Evolutionary conservation across 2,329 filamentous ascomycete genomes (phyloP).

Genomic region (Sporothrix globosa): DNA sequence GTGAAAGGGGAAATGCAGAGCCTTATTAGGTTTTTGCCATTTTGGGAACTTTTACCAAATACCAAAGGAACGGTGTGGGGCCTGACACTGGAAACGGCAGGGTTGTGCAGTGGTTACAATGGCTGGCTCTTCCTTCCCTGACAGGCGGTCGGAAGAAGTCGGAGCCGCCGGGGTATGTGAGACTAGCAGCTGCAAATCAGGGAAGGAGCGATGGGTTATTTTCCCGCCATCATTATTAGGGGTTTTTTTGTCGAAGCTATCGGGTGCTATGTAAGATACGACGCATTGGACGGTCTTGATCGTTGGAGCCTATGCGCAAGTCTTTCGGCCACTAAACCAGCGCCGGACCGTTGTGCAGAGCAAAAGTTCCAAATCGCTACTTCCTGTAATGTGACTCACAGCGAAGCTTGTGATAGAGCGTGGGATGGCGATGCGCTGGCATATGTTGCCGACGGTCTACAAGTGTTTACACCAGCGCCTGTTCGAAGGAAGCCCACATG

Average conservation of each 20-base stretch:
- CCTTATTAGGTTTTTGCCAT: not conserved
- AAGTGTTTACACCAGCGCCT: slow-evolving; percentile 10
- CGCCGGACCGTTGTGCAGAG: not conserved
- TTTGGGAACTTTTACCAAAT: slow-evolving; percentile 10
- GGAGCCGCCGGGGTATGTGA: slow-evolving; percentile 21
- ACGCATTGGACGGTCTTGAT: too few relatives aligned
- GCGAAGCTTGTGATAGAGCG: slow-evolving; percentile 17
- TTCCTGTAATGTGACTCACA: slow-evolving; percentile 22
- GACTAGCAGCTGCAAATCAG: not conserved
- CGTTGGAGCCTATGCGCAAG: not conserved
- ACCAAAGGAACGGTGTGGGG: slow-evolving; percentile 2
- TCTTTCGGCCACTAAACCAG: not conserved
- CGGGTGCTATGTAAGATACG: not conserved
- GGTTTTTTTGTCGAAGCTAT: not conserved
- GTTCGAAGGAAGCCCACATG: slow-evolving; percentile 2
- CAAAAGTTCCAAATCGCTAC: too few relatives aligned
- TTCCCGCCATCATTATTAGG: not conserved
- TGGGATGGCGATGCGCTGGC: not conserved
- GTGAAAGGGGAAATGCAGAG: slow-evolving; percentile 5
- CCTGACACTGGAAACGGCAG: not conserved
- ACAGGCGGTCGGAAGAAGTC: slow-evolving; percentile 26
- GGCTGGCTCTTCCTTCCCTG: not conserved
- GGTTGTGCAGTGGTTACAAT: slow-evolving; percentile 9
- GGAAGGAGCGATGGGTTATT: not conserved
- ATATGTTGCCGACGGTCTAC: not conserved